These are phyloP conservation scores for Claviceps pusilla DNA, from an alignment of 2,329 filamentous ascomycete genomes.

Conservation along the genomic window DNA sequence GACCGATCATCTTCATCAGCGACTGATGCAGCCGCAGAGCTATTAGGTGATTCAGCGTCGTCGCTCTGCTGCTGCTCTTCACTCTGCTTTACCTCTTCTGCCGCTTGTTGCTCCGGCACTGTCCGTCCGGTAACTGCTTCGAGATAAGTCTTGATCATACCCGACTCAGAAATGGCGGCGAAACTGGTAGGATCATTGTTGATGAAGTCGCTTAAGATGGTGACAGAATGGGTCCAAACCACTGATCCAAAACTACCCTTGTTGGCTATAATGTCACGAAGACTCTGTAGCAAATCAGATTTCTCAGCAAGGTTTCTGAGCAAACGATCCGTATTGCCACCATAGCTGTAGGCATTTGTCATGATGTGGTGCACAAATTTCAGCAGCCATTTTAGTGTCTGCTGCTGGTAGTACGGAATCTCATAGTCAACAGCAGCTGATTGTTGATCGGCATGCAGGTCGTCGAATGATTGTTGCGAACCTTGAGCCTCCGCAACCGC, in stretches of 20 bases:
- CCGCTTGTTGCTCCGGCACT: constrained; percentile 19
- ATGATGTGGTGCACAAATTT: constrained; percentile 96
- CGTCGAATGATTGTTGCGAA: constrained; percentile 50
- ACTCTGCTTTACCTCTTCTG: constrained; percentile 15
- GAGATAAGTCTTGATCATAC: constrained; percentile 72
- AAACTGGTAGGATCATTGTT: constrained; percentile 98
- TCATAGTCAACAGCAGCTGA: constrained; percentile 83
- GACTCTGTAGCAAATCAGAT: constrained; percentile 61
- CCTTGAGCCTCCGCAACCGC: constrained; percentile 58
- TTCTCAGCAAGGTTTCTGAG: constrained; percentile 91
- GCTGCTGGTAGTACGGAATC: constrained; percentile 84
- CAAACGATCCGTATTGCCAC: constrained; percentile 76
- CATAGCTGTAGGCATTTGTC: constrained; percentile 52
- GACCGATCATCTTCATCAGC: constrained; percentile 24
- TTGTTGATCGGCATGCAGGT: constrained; percentile 53
- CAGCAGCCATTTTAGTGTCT: constrained; percentile 82
- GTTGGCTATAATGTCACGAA: constrained; percentile 71
- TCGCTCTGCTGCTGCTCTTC: constrained; percentile 20
- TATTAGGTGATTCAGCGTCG: constrained; percentile 22
- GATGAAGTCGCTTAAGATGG: constrained; percentile 87
- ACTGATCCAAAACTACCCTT: constrained; percentile 71
- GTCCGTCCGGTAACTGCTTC: constrained; percentile 56
- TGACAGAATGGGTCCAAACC: constrained; percentile 90
- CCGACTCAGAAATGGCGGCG: constrained; percentile 85
- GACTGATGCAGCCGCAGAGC: constrained; percentile 24